Base-by-base conservation (phyloP, 2,329 filamentous ascomycete species). In the Dactylella cylindrospora region DNA sequence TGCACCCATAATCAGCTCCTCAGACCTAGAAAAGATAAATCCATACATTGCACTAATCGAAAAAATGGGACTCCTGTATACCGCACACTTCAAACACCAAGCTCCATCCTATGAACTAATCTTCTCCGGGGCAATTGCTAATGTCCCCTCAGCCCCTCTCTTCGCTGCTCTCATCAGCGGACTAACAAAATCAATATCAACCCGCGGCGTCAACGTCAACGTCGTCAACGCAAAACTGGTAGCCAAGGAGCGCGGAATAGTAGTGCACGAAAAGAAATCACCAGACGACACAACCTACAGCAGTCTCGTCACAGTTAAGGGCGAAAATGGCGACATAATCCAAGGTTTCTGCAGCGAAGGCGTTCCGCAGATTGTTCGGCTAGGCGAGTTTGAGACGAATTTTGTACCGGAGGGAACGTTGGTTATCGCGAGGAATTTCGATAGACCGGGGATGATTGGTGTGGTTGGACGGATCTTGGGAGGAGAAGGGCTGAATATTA, bases 151-250 rank as follows among this genome's bases (percentile, higher is more conserved):
- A 66, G 91, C 87, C 1, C 88, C 88, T 0, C 78, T 93, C 2
- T 88, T 88, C 66, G 86, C 88, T 0, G 87, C 87, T 0, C 75
- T 91, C 1, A 81, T 91, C 66, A 90, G 90, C 71, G 88, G 88
- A 0, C 78, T 93, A 0, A 79, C 87, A 5, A 78, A 80, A 0
- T 81, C 82, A 1, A 85, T 91, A 66, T 85, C 81, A 52, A 82
- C 83, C 53, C 83, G 84, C 29, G 83, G 80, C 0, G 72, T 81
- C 9, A 84, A 86, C 68, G 84, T 90, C 68, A 91, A 90, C 73
- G 89, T 93, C 60, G 87, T 93, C 67, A 91, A 93, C 69, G 87
- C 87, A 0, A 79, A 82, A 35, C 76, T 90, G 20, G 80, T 90
- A 10, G 86, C 87, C 15, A 84, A 82, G 65, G 85, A 90, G 68